Evolutionary conservation across 176 grass and related monocot species (phyloP).

Genomic region (Secale cereale): DNA sequence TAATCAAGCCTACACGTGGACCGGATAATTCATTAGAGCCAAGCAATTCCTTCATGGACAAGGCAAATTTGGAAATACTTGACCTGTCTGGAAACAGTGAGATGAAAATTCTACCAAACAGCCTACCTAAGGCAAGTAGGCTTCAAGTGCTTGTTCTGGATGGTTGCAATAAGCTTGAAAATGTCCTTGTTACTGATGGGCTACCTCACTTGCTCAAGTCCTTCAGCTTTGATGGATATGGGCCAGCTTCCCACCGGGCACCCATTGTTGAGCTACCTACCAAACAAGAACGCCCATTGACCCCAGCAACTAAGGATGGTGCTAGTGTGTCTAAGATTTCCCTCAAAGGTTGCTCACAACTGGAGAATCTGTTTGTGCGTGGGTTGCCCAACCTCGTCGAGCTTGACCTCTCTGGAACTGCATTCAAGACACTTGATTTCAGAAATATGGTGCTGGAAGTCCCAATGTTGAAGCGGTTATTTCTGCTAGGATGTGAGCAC

Average conservation of each 20-base stretch:
- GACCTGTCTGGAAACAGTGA: background rate
- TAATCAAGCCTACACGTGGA: too few relatives aligned
- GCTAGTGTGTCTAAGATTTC: background rate
- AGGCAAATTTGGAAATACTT: too few relatives aligned
- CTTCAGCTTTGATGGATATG: slow-evolving; percentile 18
- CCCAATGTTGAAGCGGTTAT: too few relatives aligned
- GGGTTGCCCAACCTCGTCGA: background rate
- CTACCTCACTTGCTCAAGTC: background rate
- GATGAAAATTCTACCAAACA: background rate
- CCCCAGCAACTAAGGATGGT: too few relatives aligned
- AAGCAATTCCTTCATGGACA: too few relatives aligned
- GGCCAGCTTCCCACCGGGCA: background rate
- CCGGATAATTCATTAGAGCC: too few relatives aligned
- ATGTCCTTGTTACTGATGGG: background rate
- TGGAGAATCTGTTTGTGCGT: background rate
- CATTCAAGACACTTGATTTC: background rate
- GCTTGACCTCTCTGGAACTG: background rate
- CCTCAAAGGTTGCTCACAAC: background rate
- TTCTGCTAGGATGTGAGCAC: too few relatives aligned
- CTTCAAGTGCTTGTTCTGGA: too few relatives aligned
- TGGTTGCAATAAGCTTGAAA: too few relatives aligned
- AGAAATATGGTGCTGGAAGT: background rate
- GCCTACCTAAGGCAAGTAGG: background rate
- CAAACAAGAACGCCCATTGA: too few relatives aligned
- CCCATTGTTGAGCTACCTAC: too few relatives aligned